Evolutionary conservation across 306 rosid species (phyloP).

Genomic region (Lagenaria siceraria): DNA sequence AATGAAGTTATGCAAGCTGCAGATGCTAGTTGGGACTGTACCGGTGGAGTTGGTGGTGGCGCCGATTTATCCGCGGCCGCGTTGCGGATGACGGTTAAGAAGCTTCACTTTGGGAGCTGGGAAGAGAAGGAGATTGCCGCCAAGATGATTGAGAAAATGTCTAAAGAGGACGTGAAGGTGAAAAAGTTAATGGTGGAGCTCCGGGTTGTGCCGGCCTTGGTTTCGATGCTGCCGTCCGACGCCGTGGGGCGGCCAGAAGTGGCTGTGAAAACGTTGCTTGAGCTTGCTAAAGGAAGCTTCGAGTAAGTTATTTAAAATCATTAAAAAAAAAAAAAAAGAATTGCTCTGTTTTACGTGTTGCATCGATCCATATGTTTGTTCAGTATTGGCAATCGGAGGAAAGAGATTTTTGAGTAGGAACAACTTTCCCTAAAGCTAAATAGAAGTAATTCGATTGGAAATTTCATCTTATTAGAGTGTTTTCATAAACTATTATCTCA

Average conservation of each 20-base stretch:
- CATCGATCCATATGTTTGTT: neutral
- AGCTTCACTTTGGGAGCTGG: conserved; percentile 82
- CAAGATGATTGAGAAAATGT: conserved; percentile 44
- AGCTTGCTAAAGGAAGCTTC: conserved; percentile 68
- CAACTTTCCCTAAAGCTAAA: neutral
- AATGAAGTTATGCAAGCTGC: conserved; percentile 3
- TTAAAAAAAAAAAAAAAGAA: no score
- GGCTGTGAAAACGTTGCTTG: conserved; percentile 43
- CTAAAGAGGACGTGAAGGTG: conserved; percentile 47
- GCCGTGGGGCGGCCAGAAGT: conserved; percentile 27
- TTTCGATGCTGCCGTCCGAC: conserved; percentile 47
- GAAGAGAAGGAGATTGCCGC: conserved; percentile 76
- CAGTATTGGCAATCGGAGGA: no score
- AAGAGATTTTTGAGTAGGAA: neutral
- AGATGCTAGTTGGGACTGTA: conserved; percentile 16
- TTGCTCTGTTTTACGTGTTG: neutral
- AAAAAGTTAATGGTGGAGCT: conserved; percentile 67
- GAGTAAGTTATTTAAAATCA: conserved; percentile 32
- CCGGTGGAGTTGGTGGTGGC: neutral
- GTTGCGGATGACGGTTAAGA: conserved; percentile 73
- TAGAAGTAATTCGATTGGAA: neutral
- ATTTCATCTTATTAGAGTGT: neutral
- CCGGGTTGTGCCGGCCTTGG: conserved; percentile 76
- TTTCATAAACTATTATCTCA: neutral
- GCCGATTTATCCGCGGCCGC: conserved; percentile 15